Conservation (phyloP, 2,329 filamentous ascomycete genomes). For the Cercospora brassicicola region DNA sequence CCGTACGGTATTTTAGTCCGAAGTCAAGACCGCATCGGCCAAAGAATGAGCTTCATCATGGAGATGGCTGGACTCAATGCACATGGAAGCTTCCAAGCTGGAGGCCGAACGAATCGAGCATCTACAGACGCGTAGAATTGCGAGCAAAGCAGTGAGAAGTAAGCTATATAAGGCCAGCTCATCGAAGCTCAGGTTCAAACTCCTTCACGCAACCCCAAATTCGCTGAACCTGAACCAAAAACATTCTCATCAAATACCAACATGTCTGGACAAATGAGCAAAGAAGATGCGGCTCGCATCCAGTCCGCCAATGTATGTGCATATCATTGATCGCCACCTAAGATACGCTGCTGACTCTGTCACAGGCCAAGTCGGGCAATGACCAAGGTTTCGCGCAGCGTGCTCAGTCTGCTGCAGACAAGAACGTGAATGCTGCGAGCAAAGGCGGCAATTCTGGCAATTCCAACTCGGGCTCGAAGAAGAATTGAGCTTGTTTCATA, state of each 20-base stretch:
- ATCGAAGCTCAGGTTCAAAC: no score
- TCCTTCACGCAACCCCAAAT: no score
- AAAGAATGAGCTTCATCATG: not conserved
- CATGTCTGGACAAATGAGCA: constrained; percentile 13
- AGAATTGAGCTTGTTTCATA: not conserved
- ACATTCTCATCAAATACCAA: not conserved
- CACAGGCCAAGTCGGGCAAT: constrained; percentile 22
- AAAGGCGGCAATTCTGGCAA: constrained; percentile 4
- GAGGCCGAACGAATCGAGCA: not conserved
- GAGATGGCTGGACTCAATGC: not conserved
- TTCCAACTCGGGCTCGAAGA: constrained; percentile 5
- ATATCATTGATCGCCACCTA: no score
- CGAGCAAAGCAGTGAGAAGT: not conserved
- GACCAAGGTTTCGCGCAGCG: constrained; percentile 21
- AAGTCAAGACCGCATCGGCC: not conserved
- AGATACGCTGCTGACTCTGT: not conserved
- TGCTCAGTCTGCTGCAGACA: constrained; percentile 34
- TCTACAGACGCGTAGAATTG: not conserved
- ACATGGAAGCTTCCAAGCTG: not conserved
- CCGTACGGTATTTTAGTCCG: not conserved
- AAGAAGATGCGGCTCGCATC: constrained; percentile 20
- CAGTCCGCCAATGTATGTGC: constrained; percentile 16
- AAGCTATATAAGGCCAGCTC: not conserved
- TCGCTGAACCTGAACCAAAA: not conserved
- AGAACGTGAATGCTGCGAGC: constrained; percentile 24